Evolutionary conservation across 2,329 filamentous ascomycete genomes (phyloP).

Genomic region (Aspergillus sp.): DNA sequence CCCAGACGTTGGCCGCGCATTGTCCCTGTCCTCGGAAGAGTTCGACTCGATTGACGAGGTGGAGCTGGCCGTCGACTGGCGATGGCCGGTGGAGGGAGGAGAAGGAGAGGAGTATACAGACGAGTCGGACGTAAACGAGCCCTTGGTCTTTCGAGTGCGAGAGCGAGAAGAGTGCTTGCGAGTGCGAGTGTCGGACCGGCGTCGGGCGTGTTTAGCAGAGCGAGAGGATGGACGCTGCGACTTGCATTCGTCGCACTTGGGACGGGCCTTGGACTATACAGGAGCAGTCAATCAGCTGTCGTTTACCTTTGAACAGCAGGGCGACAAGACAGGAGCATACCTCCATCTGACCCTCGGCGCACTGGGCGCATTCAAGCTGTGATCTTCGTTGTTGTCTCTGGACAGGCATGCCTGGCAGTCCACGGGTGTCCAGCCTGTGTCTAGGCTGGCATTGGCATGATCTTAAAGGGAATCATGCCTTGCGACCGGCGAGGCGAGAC

Average conservation of each 20-base stretch:
- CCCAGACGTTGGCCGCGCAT: background rate
- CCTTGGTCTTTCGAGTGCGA: background rate
- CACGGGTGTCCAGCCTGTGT: background rate
- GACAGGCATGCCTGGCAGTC: background rate
- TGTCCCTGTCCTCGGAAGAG: background rate
- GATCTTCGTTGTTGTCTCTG: background rate
- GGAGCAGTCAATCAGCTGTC: background rate
- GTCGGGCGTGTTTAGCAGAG: background rate
- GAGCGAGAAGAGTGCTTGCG: background rate
- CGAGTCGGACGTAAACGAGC: background rate
- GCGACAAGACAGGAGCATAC: background rate
- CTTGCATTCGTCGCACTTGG: conserved; percentile 5
- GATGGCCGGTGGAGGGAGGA: background rate
- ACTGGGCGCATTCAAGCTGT: conserved; percentile 1
- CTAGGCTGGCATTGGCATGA: conserved; percentile 4
- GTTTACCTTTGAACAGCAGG: no score
- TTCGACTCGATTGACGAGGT: background rate
- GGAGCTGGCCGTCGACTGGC: background rate
- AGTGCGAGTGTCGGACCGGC: background rate
- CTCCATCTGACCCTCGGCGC: conserved; percentile 2
- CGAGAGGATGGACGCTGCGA: background rate
- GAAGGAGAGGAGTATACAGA: background rate
- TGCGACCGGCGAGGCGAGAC: background rate
- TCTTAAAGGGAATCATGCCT: background rate
- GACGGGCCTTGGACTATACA: background rate